Conservation (phyloP, 805 yeast species). For the Yamadazyma laniorum region DNA sequence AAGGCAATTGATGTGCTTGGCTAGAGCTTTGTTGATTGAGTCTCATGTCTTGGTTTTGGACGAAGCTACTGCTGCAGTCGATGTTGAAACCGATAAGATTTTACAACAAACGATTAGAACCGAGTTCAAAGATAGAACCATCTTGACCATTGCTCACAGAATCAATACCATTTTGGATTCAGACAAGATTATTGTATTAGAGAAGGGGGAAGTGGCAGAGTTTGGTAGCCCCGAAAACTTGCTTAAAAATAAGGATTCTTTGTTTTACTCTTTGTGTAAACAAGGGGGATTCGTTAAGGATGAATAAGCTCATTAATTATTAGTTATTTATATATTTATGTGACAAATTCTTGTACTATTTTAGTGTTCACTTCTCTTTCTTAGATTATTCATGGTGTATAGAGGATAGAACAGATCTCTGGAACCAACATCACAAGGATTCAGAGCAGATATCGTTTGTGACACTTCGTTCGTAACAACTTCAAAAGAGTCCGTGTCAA, state of each 20-base stretch:
- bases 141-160: constrained; percentile 82
- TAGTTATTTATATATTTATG: constrained; percentile 1
- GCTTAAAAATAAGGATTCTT: constrained; percentile 60
- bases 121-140: constrained; percentile 74
- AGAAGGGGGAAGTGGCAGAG: constrained; percentile 72
- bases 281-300: constrained; percentile 64
- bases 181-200: constrained; percentile 73
- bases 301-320: constrained; percentile 13
- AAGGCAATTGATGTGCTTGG: constrained; percentile 66
- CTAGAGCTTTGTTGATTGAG: constrained; percentile 69
- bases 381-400: constrained; percentile 47
- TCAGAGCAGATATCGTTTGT: constrained; percentile 19
- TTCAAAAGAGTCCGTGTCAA: not conserved
- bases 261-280: constrained; percentile 77
- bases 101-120: constrained; percentile 75
- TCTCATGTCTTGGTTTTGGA: constrained; percentile 63
- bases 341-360: not conserved
- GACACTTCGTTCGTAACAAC: not conserved
- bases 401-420: constrained; percentile 46
- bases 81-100: constrained; percentile 77
- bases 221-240: constrained; percentile 71
- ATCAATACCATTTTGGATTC: constrained; percentile 80
- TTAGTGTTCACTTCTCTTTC: constrained; percentile 65
- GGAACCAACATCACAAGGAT: constrained; percentile 32
- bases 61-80: constrained; percentile 89